phyloP scores from a whole-genome alignment of 2,329 filamentous ascomycete species.

The Cadophora luteo-olivacea region DNA sequence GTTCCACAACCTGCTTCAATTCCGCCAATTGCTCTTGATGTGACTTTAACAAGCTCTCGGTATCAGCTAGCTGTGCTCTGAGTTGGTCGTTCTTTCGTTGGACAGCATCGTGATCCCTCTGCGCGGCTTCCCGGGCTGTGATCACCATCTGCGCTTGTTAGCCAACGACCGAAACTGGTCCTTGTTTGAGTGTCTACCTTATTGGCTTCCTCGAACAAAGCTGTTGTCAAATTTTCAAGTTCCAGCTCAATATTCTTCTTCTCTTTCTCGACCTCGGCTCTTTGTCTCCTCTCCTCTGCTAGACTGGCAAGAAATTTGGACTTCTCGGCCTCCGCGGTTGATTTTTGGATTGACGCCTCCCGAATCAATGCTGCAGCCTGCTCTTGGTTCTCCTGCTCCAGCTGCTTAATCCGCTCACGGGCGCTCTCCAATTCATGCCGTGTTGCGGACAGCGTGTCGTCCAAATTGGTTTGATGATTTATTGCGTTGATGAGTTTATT shows the following conservation, averaged over 20 bases:
- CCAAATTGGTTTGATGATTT: slow-evolving; percentile 91
- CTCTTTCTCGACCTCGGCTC: slow-evolving; percentile 73
- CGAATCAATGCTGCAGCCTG: slow-evolving; percentile 73
- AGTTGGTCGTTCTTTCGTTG: slow-evolving; percentile 89
- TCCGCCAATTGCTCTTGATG: slow-evolving; percentile 93
- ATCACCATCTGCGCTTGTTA: slow-evolving; percentile 93
- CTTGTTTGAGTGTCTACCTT: slow-evolving; percentile 63
- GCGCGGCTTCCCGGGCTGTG: slow-evolving; percentile 85
- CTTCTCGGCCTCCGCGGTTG: slow-evolving; percentile 77
- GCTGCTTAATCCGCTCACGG: slow-evolving; percentile 66
- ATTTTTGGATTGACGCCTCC: slow-evolving; percentile 77
- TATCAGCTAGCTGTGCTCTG: slow-evolving; percentile 83
- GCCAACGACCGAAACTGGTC: slow-evolving; percentile 50
- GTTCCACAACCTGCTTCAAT: slow-evolving; percentile 91
- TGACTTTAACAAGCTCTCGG: slow-evolving; percentile 82
- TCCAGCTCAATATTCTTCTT: slow-evolving; percentile 93
- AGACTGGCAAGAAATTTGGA: slow-evolving; percentile 62
- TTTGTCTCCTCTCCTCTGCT: slow-evolving; percentile 69
- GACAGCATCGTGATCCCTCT: slow-evolving; percentile 80
- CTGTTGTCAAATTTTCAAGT: slow-evolving; percentile 86
- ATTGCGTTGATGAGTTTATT: slow-evolving; percentile 97
- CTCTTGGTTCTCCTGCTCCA: slow-evolving; percentile 68
- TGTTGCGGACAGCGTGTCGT: slow-evolving; percentile 84
- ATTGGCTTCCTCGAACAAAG: slow-evolving; percentile 97
- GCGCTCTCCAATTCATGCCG: slow-evolving; percentile 83